Base-by-base conservation (phyloP, 2,329 filamentous ascomycete species). In the Pestalotiopsis sp. region DNA sequence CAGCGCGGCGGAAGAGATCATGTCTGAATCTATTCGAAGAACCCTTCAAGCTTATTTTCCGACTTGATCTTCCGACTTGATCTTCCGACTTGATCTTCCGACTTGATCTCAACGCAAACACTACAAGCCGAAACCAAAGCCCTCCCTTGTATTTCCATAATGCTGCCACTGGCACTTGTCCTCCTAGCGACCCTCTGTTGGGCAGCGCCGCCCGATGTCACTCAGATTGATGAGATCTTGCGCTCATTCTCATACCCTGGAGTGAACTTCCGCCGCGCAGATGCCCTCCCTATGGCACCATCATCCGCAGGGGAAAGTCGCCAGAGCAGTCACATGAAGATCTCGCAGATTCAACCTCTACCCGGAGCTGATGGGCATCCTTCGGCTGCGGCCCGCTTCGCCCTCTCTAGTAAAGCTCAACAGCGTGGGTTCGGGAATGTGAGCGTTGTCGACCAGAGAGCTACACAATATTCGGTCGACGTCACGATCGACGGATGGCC, bases 381-480 rank as follows among this genome's bases (percentile, higher is more conserved):
- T 4, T 64, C 38, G 11, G 62, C 38, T 12, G 36, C 62, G 23
- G 45, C 62, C 13, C 39, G 12, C 39, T n/a, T 49, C 12, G 62
- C 38, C 14, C 12, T 23, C 11, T 45, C 39, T 5, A n/a, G 9
- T 11, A 36, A 31, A 9, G 27, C 9, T 23, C 11, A 39, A 23
- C 36, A 64, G 13, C 6, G 17, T 27, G 62, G 62, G 4, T 79
- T 77, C 68, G 72, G 78, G 67, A 81, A 81, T 69, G 74, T 81
- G 65, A 79, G 78, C 3, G 66, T 74, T 0, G 74, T 77, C 27
- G 77, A 75, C 36, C 72, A 74, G 11, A 78, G 74, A 39, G 79
- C 78, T 52, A 75, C 76, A 1, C 74, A 79, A 64, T 81, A 80
- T 49, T 73, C 76, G 13, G 73, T 77, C 4, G 68, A 75, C 13